Evolutionary conservation across 78 protist species (phyloP), one percentile per base, ranked within the genome.

Genomic region (Protostelium mycophagum): DNA sequence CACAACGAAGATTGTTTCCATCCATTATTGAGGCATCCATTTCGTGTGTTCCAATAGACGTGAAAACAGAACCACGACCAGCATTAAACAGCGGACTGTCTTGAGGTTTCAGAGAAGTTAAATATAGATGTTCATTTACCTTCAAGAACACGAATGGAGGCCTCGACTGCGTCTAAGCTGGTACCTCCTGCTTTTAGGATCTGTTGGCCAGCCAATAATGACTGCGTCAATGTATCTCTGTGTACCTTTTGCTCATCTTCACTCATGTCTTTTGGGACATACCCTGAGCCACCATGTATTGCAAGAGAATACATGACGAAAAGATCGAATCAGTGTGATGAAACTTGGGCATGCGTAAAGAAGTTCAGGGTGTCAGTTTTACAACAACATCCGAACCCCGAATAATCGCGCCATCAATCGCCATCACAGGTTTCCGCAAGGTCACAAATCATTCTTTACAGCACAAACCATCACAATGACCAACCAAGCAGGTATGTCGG

Each of bases 201-300:
- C 34, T 0, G 16, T 34, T n/a, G 85, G 28, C 94, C 84, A 28
- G 36, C 86, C 0, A 28, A 0, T 38, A 92, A 87, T 36, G 92
- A 51, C 1, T 28, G 16, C 25, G n/a, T n/a, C 16, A 86, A 85
- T 29, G 85, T 38, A 0, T 63, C 23, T 36, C 84, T 51, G 34
- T 86, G 63, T 28, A 85, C 63, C 35, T 90, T 28, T 89, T 84
- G 90, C 38, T 35, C 38, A 23, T 91, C 91, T 0, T 36, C 73
- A 23, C 92, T 29, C 28, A 90, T 86, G 5, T 31, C 34, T 51
- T 36, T 88, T 1, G 36, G 34, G 1, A 93, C 90, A 9, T 87
- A 85, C 9, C 96, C 96, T 31, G 96, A 93, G 5, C 96, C 96
- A 35, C 96, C 96, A 91, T 93, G 96, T 36, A 93, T 93, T 0